A percentile compares a stretch with the other conserved stretches of the same genome.
Conservation (phyloP, 116 monocot species). For the Zostera marina region DNA sequence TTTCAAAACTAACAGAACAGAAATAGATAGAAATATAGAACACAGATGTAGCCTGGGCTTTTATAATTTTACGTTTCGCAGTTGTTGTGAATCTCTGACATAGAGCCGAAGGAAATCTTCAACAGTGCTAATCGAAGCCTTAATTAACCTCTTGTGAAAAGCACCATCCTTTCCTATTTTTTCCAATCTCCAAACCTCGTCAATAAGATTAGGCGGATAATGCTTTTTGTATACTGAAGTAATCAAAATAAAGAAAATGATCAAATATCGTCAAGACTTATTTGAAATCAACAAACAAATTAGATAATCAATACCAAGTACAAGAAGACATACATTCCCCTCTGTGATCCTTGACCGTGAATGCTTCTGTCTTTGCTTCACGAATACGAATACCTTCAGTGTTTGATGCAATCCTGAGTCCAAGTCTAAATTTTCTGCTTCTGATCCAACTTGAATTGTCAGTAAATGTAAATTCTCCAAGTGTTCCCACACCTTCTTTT, state of each 20-base stretch:
- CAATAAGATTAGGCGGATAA: slow-evolving; percentile 68
- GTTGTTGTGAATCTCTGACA: slow-evolving; percentile 43
- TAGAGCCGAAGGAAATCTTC: slow-evolving; percentile 72
- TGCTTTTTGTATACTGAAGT: slow-evolving; percentile 84
- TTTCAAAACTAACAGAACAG: not conserved
- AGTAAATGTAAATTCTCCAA: slow-evolving; percentile 80
- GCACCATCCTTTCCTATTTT: slow-evolving; percentile 97
- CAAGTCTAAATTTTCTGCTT: slow-evolving; percentile 83
- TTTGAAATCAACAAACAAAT: slow-evolving; percentile 1
- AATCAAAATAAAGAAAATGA: not conserved
- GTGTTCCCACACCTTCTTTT: slow-evolving; percentile 87
- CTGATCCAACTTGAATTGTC: slow-evolving; percentile 96
- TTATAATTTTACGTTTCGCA: slow-evolving; percentile 45
- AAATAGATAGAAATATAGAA: not conserved
- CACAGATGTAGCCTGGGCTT: not conserved
- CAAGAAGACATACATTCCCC: slow-evolving; percentile 12
- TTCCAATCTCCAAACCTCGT: slow-evolving; percentile 92
- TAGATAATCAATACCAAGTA: not conserved
- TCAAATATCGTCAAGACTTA: not conserved
- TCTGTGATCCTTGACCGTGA: slow-evolving; percentile 44
- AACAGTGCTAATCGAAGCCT: slow-evolving; percentile 42
- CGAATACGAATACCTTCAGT: slow-evolving; percentile 50
- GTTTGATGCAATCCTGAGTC: slow-evolving; percentile 38
- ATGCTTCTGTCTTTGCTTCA: slow-evolving; percentile 78
- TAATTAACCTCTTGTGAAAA: slow-evolving; percentile 74